Conservation (phyloP, 495 filamentous ascomycete species). For the Xylaria sp. region DNA sequence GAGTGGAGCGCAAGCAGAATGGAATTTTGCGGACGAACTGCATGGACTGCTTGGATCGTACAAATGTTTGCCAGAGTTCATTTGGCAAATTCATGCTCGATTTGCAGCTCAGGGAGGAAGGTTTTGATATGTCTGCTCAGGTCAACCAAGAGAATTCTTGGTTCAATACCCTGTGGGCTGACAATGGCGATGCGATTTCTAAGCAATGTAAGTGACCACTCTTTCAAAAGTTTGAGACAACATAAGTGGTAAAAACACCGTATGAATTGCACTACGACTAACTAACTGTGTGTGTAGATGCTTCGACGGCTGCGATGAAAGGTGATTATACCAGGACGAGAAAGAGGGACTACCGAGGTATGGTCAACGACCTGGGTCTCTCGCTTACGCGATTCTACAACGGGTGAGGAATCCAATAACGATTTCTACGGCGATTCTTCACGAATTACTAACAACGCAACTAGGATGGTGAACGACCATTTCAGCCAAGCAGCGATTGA, state of each 20-base stretch:
- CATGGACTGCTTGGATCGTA: slow-evolving; percentile 96
- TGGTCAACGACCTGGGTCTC: slow-evolving; percentile 89
- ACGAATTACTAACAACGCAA: slow-evolving; percentile 45
- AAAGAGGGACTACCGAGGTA: slow-evolving; percentile 90
- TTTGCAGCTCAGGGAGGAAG: slow-evolving; percentile 73
- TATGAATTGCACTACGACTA: not conserved
- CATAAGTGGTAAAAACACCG: not conserved
- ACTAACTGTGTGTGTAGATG: slow-evolving; percentile 59
- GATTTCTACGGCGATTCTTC: not conserved
- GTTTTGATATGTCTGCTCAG: slow-evolving; percentile 72
- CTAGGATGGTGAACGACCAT: slow-evolving; percentile 93
- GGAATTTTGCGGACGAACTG: slow-evolving; percentile 91
- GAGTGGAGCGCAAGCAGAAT: slow-evolving; percentile 61
- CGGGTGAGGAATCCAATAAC: slow-evolving; percentile 46
- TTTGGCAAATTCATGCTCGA: slow-evolving; percentile 80
- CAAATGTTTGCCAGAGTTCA: slow-evolving; percentile 91
- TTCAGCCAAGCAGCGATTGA: slow-evolving; percentile 95
- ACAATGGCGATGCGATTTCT: slow-evolving; percentile 83
- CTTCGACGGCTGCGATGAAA: slow-evolving; percentile 91
- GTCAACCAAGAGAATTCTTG: slow-evolving; percentile 76
- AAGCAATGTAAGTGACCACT: slow-evolving; percentile 56
- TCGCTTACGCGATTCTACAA: slow-evolving; percentile 77
- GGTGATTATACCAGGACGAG: slow-evolving; percentile 92
- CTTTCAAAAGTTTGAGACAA: not conserved
- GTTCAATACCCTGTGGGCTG: slow-evolving; percentile 96